Evolutionary conservation across 1,284 basidiomycete species (phyloP).

Genomic region (Pseudozyma tsukubaensis): DNA sequence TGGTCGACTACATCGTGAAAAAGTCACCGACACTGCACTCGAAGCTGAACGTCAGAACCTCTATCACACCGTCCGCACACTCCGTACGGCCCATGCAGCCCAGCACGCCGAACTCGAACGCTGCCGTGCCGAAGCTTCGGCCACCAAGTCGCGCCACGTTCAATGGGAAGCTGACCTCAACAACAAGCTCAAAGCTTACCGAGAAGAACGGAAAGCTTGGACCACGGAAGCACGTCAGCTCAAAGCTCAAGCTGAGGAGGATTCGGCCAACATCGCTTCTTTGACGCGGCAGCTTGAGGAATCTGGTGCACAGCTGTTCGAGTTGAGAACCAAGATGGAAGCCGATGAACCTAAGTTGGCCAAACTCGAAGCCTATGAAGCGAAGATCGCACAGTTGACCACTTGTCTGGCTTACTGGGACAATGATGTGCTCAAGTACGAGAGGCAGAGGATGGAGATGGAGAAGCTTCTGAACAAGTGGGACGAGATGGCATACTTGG

Average conservation of each 20-base stretch:
- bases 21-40: slow-evolving; percentile 59
- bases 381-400: slow-evolving; percentile 49
- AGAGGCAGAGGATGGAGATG: slow-evolving; percentile 62
- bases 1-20: slow-evolving; percentile 67
- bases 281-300: slow-evolving; percentile 51
- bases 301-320: slow-evolving; percentile 56
- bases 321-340: slow-evolving; percentile 49
- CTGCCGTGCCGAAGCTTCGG: slow-evolving; percentile 51
- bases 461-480: slow-evolving; percentile 54
- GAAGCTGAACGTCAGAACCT: slow-evolving; percentile 68
- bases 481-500: slow-evolving; percentile 58
- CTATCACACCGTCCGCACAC: slow-evolving; percentile 56
- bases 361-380: slow-evolving; percentile 54
- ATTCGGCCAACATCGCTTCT: slow-evolving; percentile 22
- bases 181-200: slow-evolving; percentile 61
- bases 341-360: slow-evolving; percentile 47
- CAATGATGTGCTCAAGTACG: slow-evolving; percentile 55
- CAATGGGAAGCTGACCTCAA: slow-evolving; percentile 66
- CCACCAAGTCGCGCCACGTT: slow-evolving; percentile 55
- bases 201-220: slow-evolving; percentile 64
- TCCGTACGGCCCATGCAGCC: slow-evolving; percentile 47
- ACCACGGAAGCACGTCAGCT: slow-evolving; percentile 50
- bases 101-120: slow-evolving; percentile 42
- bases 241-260: slow-evolving; percentile 53
- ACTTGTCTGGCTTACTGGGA: slow-evolving; percentile 59